A percentile compares a stretch with the other conserved stretches of the same genome.
These are phyloP conservation scores for Funneliformis caledonium DNA, from an alignment of 371 early-diverging fungal genomes.

Conservation along the genomic window DNA sequence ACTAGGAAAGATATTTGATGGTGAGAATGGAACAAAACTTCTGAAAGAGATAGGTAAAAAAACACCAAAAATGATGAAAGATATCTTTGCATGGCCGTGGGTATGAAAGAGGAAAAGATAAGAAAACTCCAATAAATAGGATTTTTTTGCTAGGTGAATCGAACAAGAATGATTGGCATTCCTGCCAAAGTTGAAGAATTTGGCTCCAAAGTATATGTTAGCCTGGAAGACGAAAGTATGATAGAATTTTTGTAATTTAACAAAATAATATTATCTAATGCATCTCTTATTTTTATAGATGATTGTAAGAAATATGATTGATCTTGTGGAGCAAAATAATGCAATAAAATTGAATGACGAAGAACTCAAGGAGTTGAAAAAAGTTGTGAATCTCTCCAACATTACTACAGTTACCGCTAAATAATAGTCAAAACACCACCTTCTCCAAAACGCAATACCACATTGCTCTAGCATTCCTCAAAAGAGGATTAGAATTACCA, in stretches of 20 bases:
- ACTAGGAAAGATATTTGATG: constrained; percentile 15
- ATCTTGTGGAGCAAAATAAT: not conserved
- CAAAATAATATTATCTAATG: not conserved
- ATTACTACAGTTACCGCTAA: too few relatives aligned
- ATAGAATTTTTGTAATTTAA: constrained; percentile 2
- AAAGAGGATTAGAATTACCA: too few relatives aligned
- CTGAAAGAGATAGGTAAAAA: constrained; percentile 3
- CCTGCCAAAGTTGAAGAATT: constrained; percentile 12
- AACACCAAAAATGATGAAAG: constrained; percentile 20
- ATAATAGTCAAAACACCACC: too few relatives aligned
- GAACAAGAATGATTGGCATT: not conserved
- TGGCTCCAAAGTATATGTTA: not conserved
- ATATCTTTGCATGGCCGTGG: not conserved
- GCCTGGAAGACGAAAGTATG: constrained; percentile 25
- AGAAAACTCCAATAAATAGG: constrained; percentile 12
- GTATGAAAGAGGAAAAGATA: not conserved
- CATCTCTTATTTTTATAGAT: not conserved
- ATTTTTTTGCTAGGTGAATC: not conserved
- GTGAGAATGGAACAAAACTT: constrained; percentile 12
- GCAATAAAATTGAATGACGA: too few relatives aligned
- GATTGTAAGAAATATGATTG: not conserved
- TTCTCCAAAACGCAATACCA: too few relatives aligned
- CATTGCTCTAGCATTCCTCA: too few relatives aligned
- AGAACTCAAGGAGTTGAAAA: too few relatives aligned
- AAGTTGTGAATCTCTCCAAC: too few relatives aligned